Percentiles rank a stretch among this genome's conserved stretches.
Conservation (phyloP, 441 rosid genomes). For the Omphalea diandra region DNA sequence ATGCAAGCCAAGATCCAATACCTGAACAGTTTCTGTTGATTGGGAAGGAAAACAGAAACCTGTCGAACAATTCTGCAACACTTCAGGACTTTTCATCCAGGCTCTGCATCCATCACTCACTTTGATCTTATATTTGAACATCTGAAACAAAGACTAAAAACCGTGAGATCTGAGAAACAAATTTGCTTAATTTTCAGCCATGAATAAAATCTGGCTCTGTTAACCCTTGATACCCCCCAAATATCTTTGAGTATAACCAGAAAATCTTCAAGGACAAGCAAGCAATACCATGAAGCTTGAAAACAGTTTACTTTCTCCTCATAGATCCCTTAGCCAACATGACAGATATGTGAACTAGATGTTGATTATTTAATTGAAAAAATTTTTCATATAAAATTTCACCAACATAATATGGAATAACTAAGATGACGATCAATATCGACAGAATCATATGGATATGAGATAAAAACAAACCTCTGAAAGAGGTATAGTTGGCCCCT, state of each 20-base stretch:
- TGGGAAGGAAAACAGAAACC: slow-evolving; percentile 71
- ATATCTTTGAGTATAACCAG: background rate
- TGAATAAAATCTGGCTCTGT: too few species aligned
- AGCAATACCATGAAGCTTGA: background rate
- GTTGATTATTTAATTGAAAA: background rate
- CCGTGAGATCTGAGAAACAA: background rate
- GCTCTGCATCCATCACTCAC: slow-evolving; percentile 75
- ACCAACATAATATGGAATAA: background rate
- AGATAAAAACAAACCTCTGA: slow-evolving; percentile 61
- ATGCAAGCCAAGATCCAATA: slow-evolving; percentile 18
- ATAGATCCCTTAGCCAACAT: background rate
- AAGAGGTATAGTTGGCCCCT: slow-evolving; percentile 62
- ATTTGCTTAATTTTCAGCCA: background rate
- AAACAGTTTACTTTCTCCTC: background rate
- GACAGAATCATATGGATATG: background rate
- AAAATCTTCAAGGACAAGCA: background rate
- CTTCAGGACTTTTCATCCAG: slow-evolving; percentile 86
- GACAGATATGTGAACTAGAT: background rate
- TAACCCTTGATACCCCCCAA: background rate
- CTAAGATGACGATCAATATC: background rate
- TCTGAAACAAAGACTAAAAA: slow-evolving; percentile 38
- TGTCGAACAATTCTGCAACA: slow-evolving; percentile 67
- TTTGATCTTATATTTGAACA: slow-evolving; percentile 75
- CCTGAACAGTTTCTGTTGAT: slow-evolving; percentile 45
- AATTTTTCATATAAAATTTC: background rate